A percentile compares a stretch with the other conserved stretches of the same genome.
Evolutionary conservation across 257 asterid genomes (phyloP).

Genomic region (Solanum appendiculatum): DNA sequence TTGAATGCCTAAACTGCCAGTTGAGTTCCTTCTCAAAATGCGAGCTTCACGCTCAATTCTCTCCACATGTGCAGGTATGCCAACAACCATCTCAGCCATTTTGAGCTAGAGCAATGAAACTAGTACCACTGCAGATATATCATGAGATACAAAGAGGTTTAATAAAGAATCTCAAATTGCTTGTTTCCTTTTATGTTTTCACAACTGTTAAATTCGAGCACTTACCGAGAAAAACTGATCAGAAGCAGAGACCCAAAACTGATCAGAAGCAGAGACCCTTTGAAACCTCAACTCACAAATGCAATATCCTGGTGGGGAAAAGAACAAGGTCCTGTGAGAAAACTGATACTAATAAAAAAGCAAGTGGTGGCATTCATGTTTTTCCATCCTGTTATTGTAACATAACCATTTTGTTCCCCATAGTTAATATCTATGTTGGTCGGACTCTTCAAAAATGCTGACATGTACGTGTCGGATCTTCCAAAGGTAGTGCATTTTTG

Average conservation of each 20-base stretch:
- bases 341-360: background rate
- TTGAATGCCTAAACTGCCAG: constrained; percentile 7
- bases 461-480: background rate
- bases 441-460: background rate
- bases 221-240: background rate
- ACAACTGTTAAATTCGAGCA: background rate
- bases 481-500: background rate
- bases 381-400: background rate
- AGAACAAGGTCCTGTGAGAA: background rate
- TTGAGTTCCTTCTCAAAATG: constrained; percentile 22
- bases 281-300: background rate
- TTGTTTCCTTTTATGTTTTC: background rate
- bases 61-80: constrained; percentile 4
- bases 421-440: background rate
- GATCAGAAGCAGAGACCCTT: background rate
- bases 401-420: background rate
- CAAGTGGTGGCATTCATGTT: background rate
- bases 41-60: constrained; percentile 3
- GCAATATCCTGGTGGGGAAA: background rate
- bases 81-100: background rate
- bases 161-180: background rate
- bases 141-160: background rate
- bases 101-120: background rate
- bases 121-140: background rate
- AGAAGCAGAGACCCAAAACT: background rate